Conservation (phyloP, 805 yeast species). For the Ogataea paradorogensis region DNA sequence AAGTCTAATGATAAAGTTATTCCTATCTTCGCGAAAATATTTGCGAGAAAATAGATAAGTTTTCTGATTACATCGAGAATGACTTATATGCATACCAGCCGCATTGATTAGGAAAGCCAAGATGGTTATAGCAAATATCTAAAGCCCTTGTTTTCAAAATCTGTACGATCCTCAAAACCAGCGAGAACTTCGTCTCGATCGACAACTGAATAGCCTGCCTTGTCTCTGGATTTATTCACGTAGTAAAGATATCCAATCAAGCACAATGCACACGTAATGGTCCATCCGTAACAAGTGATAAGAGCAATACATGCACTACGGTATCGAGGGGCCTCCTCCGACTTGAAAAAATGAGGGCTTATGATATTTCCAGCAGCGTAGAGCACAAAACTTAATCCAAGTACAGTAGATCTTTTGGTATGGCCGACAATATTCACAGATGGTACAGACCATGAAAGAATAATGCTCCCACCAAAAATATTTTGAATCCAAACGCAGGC, state of each 20-base stretch:
- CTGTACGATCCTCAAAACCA: conserved; percentile 34
- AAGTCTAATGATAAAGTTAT: not conserved
- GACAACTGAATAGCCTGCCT: conserved; percentile 25
- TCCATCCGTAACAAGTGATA: conserved; percentile 6
- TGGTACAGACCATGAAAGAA: conserved; percentile 21
- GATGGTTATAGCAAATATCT: conserved; percentile 16
- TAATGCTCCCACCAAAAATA: conserved; percentile 15
- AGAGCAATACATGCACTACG: conserved; percentile 36
- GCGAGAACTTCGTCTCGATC: conserved; percentile 28
- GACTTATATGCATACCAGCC: no score
- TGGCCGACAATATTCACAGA: conserved; percentile 42
- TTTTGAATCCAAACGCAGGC: conserved; percentile 9
- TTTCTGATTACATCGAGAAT: no score
- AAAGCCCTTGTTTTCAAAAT: conserved; percentile 28
- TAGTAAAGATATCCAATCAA: conserved; percentile 26
- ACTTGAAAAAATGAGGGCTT: conserved; percentile 49
- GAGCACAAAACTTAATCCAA: conserved; percentile 41
- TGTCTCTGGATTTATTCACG: conserved; percentile 43
- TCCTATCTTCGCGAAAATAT: not conserved
- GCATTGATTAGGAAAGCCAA: no score
- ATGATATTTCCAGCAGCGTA: conserved; percentile 51
- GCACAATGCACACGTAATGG: conserved; percentile 1
- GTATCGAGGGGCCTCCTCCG: conserved; percentile 43
- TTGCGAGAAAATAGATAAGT: not conserved
- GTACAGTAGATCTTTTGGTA: conserved; percentile 47